These are phyloP conservation scores for Myrica gale DNA, from an alignment of 306 rosid species.

Conservation along the genomic window DNA sequence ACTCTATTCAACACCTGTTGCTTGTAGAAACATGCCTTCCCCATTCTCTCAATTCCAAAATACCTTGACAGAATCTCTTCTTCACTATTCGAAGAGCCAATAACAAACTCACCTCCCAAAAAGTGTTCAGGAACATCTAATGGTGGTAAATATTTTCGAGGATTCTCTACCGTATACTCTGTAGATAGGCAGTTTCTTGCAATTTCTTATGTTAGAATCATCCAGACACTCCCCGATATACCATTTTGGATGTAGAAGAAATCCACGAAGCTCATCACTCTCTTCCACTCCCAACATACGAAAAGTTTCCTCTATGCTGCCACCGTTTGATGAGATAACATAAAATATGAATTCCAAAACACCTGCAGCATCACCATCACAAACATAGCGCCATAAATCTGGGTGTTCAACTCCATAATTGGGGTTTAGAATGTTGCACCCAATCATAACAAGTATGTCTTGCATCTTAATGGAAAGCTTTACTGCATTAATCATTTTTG, in stretches of 20 bases:
- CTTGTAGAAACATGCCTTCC: constrained; percentile 71
- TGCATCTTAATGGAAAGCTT: constrained; percentile 55
- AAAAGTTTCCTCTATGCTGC: constrained; percentile 41
- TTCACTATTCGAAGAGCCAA: constrained; percentile 59
- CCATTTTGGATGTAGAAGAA: constrained; percentile 93
- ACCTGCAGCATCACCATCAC: constrained; percentile 65
- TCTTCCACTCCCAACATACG: constrained; percentile 61
- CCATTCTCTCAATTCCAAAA: constrained; percentile 83
- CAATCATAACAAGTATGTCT: constrained; percentile 63
- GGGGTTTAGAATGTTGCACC: constrained; percentile 68
- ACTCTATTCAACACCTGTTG: constrained; percentile 61
- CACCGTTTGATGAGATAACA: constrained; percentile 46
- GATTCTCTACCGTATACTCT: constrained; percentile 59
- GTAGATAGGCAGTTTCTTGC: constrained; percentile 77
- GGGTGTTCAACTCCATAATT: constrained; percentile 65
- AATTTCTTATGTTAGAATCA: constrained; percentile 50
- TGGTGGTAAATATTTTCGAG: constrained; percentile 79
- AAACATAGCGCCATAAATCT: constrained; percentile 64
- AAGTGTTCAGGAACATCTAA: constrained; percentile 64
- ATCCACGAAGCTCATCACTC: constrained; percentile 66
- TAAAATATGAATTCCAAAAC: constrained; percentile 66
- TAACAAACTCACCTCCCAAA: constrained; percentile 72
- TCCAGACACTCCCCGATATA: constrained; percentile 64
- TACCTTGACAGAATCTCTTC: constrained; percentile 71
- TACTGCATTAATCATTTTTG: constrained; percentile 65